These are phyloP conservation scores for Leishmania lainsoni DNA, from an alignment of 208 protist genomes.

Conservation along the genomic window DNA sequence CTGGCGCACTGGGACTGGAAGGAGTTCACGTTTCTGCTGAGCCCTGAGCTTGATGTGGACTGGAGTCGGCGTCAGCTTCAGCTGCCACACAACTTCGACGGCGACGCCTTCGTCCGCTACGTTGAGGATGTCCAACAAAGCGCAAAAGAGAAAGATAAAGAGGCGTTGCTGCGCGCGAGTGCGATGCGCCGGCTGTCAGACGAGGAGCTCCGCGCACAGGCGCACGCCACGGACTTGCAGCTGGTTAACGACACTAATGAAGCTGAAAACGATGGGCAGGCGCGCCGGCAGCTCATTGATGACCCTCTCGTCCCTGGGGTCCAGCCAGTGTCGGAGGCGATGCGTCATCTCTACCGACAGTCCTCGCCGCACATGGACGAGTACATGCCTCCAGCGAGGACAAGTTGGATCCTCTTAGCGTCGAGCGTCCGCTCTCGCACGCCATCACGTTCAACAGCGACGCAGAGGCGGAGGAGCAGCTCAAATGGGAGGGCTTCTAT, in stretches of 20 bases:
- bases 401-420: conserved; percentile 66
- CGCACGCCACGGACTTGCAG: conserved; percentile 65
- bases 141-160: conserved; percentile 62
- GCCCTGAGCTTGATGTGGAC: conserved; percentile 79
- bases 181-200: conserved; percentile 47
- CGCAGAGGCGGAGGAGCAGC: conserved; percentile 82
- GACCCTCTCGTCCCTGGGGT: conserved; percentile 28
- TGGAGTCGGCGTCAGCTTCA: conserved; percentile 68
- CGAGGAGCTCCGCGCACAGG: conserved; percentile 45
- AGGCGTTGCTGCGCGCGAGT: conserved; percentile 65
- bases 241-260: conserved; percentile 21
- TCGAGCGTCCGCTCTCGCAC: conserved; percentile 85
- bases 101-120: conserved; percentile 85
- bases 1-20: conserved; percentile 90
- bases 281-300: conserved; percentile 8
- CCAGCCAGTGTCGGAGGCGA: conserved; percentile 22
- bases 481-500: conserved; percentile 92
- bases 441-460: conserved; percentile 89
- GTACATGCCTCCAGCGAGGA: conserved; percentile 77
- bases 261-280: background rate
- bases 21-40: conserved; percentile 87
- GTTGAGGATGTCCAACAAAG: conserved; percentile 83
- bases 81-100: conserved; percentile 90
- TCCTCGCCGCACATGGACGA: conserved; percentile 83
- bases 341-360: conserved; percentile 59